phyloP scores from a whole-genome alignment of 164 flowering plant genomes.

The Cinnamomum chago region DNA sequence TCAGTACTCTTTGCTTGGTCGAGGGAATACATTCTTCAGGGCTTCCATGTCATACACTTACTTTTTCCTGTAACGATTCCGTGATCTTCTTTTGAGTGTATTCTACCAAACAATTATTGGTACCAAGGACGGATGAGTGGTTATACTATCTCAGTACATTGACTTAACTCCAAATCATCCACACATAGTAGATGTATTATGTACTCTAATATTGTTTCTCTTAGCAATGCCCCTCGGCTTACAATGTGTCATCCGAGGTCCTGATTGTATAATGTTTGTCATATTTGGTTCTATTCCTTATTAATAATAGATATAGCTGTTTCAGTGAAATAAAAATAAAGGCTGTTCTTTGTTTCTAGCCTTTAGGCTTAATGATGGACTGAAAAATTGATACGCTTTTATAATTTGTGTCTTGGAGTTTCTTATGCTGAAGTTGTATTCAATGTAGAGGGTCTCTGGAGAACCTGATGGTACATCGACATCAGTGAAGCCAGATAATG shows the following conservation, averaged over 20 bases:
- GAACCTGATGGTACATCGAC: conserved; percentile 49
- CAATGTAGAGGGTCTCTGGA: conserved; percentile 58
- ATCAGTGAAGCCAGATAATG: conserved; percentile 42
- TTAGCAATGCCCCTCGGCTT: not conserved
- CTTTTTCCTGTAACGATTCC: too few relatives aligned
- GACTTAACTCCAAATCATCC: too few relatives aligned
- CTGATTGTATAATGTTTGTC: not conserved
- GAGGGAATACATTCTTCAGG: not conserved
- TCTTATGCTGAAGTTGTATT: not conserved
- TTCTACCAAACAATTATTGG: too few relatives aligned
- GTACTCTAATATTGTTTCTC: not conserved
- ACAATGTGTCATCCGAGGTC: not conserved
- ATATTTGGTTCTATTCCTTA: not conserved
- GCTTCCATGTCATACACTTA: too few relatives aligned
- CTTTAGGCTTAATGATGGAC: not conserved
- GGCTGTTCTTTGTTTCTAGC: not conserved
- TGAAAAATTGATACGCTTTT: not conserved
- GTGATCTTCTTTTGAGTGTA: too few relatives aligned
- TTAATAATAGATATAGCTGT: not conserved
- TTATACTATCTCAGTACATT: too few relatives aligned
- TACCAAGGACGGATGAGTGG: too few relatives aligned
- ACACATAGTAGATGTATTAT: too few relatives aligned
- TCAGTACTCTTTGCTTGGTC: not conserved
- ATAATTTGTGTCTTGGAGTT: not conserved
- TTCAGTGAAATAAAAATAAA: not conserved